Percentiles rank a stretch among this genome's conserved stretches.
phyloP scores from a whole-genome alignment of 768 basidiomycete genomes.

The Cantharellus anzutake region DNA sequence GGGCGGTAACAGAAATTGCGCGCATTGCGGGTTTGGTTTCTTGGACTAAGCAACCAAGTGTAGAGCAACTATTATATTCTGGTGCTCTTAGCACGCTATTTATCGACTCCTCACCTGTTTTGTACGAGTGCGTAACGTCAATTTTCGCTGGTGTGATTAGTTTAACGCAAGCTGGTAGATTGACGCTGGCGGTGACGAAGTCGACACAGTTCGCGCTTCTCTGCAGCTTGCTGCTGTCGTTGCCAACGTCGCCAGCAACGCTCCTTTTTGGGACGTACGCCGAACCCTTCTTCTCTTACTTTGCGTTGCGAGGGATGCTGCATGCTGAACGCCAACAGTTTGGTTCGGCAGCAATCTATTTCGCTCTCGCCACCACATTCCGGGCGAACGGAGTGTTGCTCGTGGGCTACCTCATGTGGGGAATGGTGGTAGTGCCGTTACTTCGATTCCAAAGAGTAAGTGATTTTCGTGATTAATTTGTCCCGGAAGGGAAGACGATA shows the following conservation, averaged over 20 bases:
- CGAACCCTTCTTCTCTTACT: slow-evolving; percentile 72
- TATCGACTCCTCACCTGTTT: slow-evolving; percentile 6
- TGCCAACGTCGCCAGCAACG: slow-evolving; percentile 66
- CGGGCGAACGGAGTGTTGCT: slow-evolving; percentile 65
- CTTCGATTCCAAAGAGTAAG: slow-evolving; percentile 22
- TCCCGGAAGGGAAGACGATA: too few species aligned
- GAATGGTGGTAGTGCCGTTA: slow-evolving; percentile 35
- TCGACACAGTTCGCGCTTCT: slow-evolving; percentile 41
- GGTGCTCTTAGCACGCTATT: slow-evolving; percentile 1
- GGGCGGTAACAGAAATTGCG: slow-evolving; percentile 12
- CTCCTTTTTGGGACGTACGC: slow-evolving; percentile 53
- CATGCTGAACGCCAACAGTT: slow-evolving; percentile 31
- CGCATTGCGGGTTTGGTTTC: background rate
- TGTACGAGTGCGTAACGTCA: slow-evolving; percentile 7
- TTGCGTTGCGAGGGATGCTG: slow-evolving; percentile 63
- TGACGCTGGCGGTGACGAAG: slow-evolving; percentile 38
- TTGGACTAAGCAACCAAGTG: slow-evolving; percentile 9
- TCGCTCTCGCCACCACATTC: slow-evolving; percentile 44
- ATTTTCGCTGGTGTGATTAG: background rate
- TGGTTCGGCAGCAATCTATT: slow-evolving; percentile 36
- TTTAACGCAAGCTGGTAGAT: slow-evolving; percentile 5
- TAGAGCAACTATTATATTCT: slow-evolving; percentile 11
- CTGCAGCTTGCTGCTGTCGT: slow-evolving; percentile 44
- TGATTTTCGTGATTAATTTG: background rate
- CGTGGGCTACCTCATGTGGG: slow-evolving; percentile 66